Evolutionary conservation across 305 asterid species (phyloP), one percentile per base, ranked within the genome.

Genomic region (Plantago rigida): DNA sequence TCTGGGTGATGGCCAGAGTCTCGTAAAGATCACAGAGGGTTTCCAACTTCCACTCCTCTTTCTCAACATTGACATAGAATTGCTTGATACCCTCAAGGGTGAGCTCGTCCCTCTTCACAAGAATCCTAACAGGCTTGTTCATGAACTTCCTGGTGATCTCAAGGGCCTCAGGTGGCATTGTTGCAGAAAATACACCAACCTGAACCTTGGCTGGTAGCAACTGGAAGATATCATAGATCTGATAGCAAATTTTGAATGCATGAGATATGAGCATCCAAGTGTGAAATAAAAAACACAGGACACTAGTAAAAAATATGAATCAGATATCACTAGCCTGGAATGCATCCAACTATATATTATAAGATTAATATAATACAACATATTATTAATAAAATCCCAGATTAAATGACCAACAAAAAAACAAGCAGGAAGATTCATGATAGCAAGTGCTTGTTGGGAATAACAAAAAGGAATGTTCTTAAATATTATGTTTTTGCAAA

Each of bases 101-200:
- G 3, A 85, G 74, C 70, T 85, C 94, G 13, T 85, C 94, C 8
- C 89, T 70, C 68, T 84, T 82, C 69, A 82, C 89, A 73, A 82
- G 47, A 28, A 85, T 85, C 45, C 94, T 63, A 5, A 82, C 89
- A 0, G 94, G 89, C 68, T 77, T 77, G 62, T 82, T 81, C 89
- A 85, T 82, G 78, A 85, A 85, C 60, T 85, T 82, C 47, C 86
- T 52, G 55, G 89, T 85, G 71, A 85, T 81, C 36, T 85, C 94
- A 0, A 85, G 86, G 72, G 89, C 94, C 66, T 85, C 89, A 0
- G 87, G 87, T 8, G 94, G 87, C 89, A 82, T 85, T 9, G 89
- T 82, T 2, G 89, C 89, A 0, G 89, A 85, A 69, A 82, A 81
- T 2, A 85, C 84, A 1, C 89, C 94, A 8, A 82, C 86, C 75